Evolutionary conservation across 2,329 filamentous ascomycete species (phyloP).

Genomic region (Phymatotrichopsis omnivora): DNA sequence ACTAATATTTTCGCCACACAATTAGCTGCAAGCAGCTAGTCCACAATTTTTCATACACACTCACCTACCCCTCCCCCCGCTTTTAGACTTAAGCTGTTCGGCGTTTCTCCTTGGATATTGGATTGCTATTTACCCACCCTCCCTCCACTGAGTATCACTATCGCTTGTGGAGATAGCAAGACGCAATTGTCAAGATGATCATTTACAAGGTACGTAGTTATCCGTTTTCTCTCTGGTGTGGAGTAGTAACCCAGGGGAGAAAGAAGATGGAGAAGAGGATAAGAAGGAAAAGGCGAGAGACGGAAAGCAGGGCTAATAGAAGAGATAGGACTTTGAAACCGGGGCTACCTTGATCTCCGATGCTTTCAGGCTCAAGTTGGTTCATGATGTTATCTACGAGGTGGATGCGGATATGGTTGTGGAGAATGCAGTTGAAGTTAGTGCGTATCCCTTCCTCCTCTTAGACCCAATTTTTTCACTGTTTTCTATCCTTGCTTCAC

Average conservation of each 20-base stretch:
- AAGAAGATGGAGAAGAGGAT: slow-evolving; percentile 1
- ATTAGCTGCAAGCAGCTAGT: too few species aligned
- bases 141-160: too few species aligned
- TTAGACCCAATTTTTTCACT: neutral
- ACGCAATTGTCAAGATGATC: slow-evolving; percentile 56
- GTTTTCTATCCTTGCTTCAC: neutral
- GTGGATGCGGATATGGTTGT: slow-evolving; percentile 82
- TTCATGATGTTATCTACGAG: slow-evolving; percentile 77
- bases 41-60: too few species aligned
- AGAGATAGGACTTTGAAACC: slow-evolving; percentile 69
- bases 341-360: slow-evolving; percentile 96
- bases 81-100: too few species aligned
- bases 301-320: neutral
- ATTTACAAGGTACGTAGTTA: slow-evolving; percentile 53
- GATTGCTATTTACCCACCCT: too few species aligned
- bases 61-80: too few species aligned
- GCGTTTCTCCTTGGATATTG: too few species aligned
- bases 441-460: slow-evolving; percentile 42
- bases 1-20: too few species aligned
- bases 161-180: too few species aligned
- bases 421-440: slow-evolving; percentile 54
- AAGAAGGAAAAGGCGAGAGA: neutral
- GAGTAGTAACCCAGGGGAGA: slow-evolving; percentile 10
- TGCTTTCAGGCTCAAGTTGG: slow-evolving; percentile 72
- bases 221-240: slow-evolving; percentile 6